Evolutionary conservation across 164 flowering plant genomes (phyloP), one percentile per base, ranked within the genome.

Genomic region (Pachysandra terminalis): DNA sequence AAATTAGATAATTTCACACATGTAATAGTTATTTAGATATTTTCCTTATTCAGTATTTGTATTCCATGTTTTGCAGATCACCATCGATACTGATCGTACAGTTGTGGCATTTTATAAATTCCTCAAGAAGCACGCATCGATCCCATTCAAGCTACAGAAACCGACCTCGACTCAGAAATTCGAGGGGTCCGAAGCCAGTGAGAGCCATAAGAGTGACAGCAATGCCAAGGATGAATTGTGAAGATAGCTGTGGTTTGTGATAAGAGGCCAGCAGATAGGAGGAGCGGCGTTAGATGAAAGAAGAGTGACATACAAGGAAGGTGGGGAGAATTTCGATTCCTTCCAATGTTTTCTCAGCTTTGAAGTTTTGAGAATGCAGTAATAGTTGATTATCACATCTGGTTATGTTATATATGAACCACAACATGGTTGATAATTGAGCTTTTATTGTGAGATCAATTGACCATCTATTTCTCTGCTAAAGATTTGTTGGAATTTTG

Each of bases 31-130:
- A n/a, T n/a, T n/a, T n/a, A n/a, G n/a, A n/a, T n/a, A n/a, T n/a
- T n/a, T n/a, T n/a, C n/a, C n/a, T n/a, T n/a, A n/a, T n/a, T n/a
- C n/a, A n/a, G n/a, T n/a, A n/a, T n/a, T n/a, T n/a, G 19, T 17
- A 19, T 28, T 32, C 0, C 48, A 19, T n/a, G n/a, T n/a, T n/a
- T 65, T 51, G 68, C 90, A 93, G 98, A 85, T 93, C 21, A 76
- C 85, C 0, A 86, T 89, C 9, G 97, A 93, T 14, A 65, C 78
- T 14, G 96, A 91, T 61, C 88, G 96, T 5, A 90, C 96, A 0
- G 92, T 90, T 67, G 89, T 84, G 51, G 93, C 83, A 59, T 83
- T 93, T 0, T 89, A 88, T 79, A 90, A 89, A 71, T 93, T 89
- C 81, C 65, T 93, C 27, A 93, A 88, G 91, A 88, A 91, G 75